A percentile compares a stretch with the other conserved stretches of the same genome.
Evolutionary conservation across 2,329 filamentous ascomycete species (phyloP).

Genomic region (Trichoderma koningiopsis): DNA sequence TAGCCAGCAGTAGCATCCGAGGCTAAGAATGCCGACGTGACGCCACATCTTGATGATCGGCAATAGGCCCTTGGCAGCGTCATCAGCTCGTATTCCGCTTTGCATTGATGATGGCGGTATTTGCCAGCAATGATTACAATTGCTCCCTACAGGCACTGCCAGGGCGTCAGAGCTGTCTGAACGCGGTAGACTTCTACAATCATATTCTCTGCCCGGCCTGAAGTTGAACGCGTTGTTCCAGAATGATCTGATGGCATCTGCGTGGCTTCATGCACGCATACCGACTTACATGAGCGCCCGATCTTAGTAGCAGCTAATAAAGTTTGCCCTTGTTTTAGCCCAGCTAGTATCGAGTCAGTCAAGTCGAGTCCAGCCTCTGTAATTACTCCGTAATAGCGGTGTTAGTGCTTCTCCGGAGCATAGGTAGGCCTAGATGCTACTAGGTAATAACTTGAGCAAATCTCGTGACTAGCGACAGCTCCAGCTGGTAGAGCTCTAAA

Average conservation of each 20-base stretch:
- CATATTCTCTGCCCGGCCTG: background rate
- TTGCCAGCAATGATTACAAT: background rate
- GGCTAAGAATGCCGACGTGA: background rate
- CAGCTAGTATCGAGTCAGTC: background rate
- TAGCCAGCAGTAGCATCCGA: background rate
- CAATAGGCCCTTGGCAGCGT: background rate
- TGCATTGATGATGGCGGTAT: background rate
- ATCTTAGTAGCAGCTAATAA: background rate
- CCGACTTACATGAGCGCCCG: background rate
- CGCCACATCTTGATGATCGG: background rate
- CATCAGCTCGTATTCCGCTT: slow-evolving; percentile 14
- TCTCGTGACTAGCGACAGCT: background rate
- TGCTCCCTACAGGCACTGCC: background rate
- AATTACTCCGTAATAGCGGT: background rate
- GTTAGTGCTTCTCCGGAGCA: background rate
- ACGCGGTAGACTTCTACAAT: background rate
- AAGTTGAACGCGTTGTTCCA: background rate
- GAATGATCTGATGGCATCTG: background rate
- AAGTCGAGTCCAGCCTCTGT: background rate
- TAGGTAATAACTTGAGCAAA: background rate
- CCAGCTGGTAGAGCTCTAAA: background rate
- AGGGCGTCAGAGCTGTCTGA: background rate
- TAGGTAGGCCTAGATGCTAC: background rate
- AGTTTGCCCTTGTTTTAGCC: background rate
- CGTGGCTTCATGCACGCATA: background rate